Base-by-base conservation (phyloP, 2,329 filamentous ascomycete species). In the Hypomyces rosellus region DNA sequence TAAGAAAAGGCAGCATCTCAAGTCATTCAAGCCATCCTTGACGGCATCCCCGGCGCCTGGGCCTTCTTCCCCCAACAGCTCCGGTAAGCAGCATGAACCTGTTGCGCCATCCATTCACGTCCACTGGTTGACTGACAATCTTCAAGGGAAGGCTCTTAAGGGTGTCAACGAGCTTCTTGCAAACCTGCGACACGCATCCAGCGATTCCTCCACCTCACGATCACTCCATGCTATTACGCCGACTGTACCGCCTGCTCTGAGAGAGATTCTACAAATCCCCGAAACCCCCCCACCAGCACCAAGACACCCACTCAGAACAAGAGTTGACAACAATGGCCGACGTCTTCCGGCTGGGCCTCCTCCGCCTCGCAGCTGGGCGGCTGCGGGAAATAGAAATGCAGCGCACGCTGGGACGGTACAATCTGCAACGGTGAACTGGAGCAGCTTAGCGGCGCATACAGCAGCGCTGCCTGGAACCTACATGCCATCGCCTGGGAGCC, bases 131-230 rank as follows among this genome's bases (percentile, higher is more conserved):
- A n/a, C 8, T 38, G 4, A 25, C 20, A 16, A 34, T 52, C 53
- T 50, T 51, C 56, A 38, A 69, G 68, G 63, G 48, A 66, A 64
- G 56, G 52, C 66, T 45, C 54, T 61, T 49, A 66, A 57, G 57
- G 63, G 74, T 52, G 81, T 85, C 61, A 85, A 85, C 63, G 76
- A 84, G 55, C 69, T 82, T 54, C 75, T 85, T 59, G 74, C 77
- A 53, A 75, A 73, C 54, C 63, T 82, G 57, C 79, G 81, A 60
- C 76, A 74, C 59, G 68, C 69, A 48, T 70, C 69, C 43, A 57
- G 61, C 36, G 59, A 58, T 47, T 55, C 62, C 5, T 58, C 62
- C 14, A 49, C 59, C 45, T 61, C 65, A 44, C 56, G 58, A 49
- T 53, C 60, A 52, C 57, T 61, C 55, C 59, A 65, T 51, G 58